Evolutionary conservation across 768 basidiomycete genomes (phyloP).

Genomic region (Steccherinum ochraceum): DNA sequence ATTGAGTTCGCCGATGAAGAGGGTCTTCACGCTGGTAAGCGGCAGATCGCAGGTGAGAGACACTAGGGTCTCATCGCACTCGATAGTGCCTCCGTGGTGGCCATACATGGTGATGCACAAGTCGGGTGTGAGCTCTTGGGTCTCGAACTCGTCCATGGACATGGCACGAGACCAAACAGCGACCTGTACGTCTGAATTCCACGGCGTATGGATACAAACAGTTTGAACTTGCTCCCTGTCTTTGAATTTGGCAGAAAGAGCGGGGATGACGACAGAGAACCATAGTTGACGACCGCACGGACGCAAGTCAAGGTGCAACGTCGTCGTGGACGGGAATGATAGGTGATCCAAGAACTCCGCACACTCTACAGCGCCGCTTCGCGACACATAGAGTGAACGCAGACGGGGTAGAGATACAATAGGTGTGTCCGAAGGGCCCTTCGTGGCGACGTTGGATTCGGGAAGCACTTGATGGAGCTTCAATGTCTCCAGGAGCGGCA

Average conservation of each 20-base stretch:
- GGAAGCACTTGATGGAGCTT: neutral
- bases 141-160: neutral
- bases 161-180: neutral
- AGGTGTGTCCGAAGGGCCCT: neutral
- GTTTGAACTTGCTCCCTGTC: slow-evolving; percentile 6
- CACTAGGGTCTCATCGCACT: neutral
- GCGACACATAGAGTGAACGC: neutral
- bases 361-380: neutral
- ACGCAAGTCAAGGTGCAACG: neutral
- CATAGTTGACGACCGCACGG: neutral
- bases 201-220: neutral
- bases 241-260: neutral
- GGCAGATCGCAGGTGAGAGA: neutral
- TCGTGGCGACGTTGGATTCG: neutral
- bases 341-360: slow-evolving; percentile 1
- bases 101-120: neutral
- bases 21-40: neutral
- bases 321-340: neutral
- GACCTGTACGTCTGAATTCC: neutral
- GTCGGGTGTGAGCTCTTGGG: neutral
- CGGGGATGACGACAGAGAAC: neutral
- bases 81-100: neutral
- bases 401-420: neutral
- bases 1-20: neutral
- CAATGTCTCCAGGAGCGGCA: slow-evolving; percentile 5